Base-by-base conservation (phyloP, 192 early-diverging fungal genomes). In the Ambispora gerdemannii region DNA sequence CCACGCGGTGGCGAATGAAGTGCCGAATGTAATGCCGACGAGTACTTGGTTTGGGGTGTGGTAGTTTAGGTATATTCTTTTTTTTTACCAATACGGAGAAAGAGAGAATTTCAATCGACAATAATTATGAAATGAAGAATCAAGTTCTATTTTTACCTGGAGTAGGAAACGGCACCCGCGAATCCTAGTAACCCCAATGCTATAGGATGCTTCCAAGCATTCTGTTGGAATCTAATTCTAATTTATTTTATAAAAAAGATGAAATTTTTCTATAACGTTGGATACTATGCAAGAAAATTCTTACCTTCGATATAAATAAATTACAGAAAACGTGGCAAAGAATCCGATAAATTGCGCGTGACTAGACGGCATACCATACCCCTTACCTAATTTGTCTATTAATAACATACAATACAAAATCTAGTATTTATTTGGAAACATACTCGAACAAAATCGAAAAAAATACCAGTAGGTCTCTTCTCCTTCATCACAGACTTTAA, bases 361-460 rank as follows among this genome's bases (percentile, higher is more conserved):
- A 32, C 83, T 86, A 7, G 88, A 90, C 8, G 93, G 93, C 93
- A 94, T 94, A 3, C 91, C 93, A 74, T 94, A 93, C 6, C 89
- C 90, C 15, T 78, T 76, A 2, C 89, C 88, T 30, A 91, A 75
- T 70, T 87, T 84, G 32, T 76, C 90, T 91, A 77, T 17, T 59
- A 30, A 49, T 74, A 27, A 15, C 38, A 43, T 43, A 10, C 7
- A 10, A 34, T 15, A n/a, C 28, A 6, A 4, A 27, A 11, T 11
- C n/a, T 63, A 63, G 17, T 27, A 10, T n/a, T n/a, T n/a, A 43
- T 27, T 22, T 63, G 47, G 20, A n/a, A 28, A 28, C 62, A 15
- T 8, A 22, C 15, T 3, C 2, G 11, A 2, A 27, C 30, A 30
- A 43, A 6, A n/a, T 56, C 52, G 19, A 51, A 56, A 10, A 25